Evolutionary conservation across 192 early-diverging fungal genomes (phyloP).

Genomic region (Rhizophagus clarus): DNA sequence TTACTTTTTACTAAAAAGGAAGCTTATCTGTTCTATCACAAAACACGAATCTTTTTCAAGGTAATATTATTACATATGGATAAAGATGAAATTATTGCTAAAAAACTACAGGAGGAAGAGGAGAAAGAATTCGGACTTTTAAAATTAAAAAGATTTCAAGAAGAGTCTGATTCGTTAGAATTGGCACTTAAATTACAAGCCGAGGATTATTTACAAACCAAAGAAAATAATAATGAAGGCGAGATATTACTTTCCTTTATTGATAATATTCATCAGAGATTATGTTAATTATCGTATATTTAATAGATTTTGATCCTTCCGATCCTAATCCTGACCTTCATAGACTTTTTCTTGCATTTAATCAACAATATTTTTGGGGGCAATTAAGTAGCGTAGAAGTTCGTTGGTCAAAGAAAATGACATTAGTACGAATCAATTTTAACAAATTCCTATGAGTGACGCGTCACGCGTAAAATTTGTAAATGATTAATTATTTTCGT

Average conservation of each 20-base stretch:
- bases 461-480: too few species aligned
- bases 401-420: constrained; percentile 59
- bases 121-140: background rate
- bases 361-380: constrained; percentile 57
- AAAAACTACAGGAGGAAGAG: background rate
- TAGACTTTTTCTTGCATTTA: constrained; percentile 54
- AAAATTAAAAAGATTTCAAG: background rate
- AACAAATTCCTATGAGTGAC: too few species aligned
- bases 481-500: background rate
- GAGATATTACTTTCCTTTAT: background rate
- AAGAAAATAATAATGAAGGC: background rate
- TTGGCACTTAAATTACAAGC: constrained; percentile 11
- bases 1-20: too few species aligned
- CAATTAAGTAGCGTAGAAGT: constrained; percentile 58
- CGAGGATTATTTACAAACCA: background rate
- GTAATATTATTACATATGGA: background rate
- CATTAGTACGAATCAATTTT: constrained; percentile 39
- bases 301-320: background rate
- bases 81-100: background rate
- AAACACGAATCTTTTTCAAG: background rate
- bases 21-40: too few species aligned
- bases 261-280: background rate
- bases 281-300: background rate
- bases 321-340: constrained; percentile 55
- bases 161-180: constrained; percentile 12